phyloP scores from a whole-genome alignment of 106 monocot species.

The Dioscorea alata region DNA sequence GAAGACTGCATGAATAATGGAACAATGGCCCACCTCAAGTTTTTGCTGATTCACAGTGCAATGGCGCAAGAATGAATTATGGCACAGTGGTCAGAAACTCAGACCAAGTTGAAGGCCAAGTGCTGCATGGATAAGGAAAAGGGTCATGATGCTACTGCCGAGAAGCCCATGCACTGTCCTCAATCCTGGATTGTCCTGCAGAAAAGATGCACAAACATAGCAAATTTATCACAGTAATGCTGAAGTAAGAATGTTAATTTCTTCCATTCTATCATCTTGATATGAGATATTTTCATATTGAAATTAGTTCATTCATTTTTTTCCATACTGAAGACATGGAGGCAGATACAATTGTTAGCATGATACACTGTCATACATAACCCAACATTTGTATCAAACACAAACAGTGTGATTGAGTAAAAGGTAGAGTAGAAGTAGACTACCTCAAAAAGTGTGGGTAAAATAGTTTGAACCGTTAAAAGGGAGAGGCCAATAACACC shows the following conservation, averaged over 20 bases:
- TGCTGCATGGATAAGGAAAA: conserved; percentile 83
- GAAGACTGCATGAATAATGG: no score
- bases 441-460: conserved; percentile 83
- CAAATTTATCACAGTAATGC: not conserved
- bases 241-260: not conserved
- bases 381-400: not conserved
- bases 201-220: not conserved
- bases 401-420: not conserved
- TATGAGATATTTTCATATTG: not conserved
- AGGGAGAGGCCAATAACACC: conserved; percentile 67
- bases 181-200: conserved; percentile 68
- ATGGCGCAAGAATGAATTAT: no score
- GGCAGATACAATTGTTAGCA: no score
- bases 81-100: conserved; percentile 30
- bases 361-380: no score
- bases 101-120: conserved; percentile 83
- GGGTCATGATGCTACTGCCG: conserved; percentile 87
- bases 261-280: not conserved
- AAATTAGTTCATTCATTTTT: not conserved
- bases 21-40: no score
- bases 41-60: no score
- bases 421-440: not conserved
- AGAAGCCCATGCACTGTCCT: conserved; percentile 79
- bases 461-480: conserved; percentile 69
- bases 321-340: no score